Evolutionary conservation across 1,284 basidiomycete genomes (phyloP).

Genomic region (Marasmius tenuissimus): DNA sequence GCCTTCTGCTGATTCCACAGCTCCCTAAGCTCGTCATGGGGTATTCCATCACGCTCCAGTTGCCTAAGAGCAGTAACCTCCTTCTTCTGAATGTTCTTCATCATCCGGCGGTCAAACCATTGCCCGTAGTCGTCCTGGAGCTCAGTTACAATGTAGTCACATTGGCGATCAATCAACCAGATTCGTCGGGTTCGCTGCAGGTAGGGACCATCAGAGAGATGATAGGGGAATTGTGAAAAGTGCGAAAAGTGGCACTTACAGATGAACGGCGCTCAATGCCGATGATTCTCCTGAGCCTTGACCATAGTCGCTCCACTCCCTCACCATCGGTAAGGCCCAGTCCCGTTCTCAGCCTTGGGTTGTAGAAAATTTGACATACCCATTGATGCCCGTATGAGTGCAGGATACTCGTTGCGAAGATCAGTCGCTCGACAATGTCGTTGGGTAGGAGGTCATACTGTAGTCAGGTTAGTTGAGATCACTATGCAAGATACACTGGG

Average conservation of each 20-base stretch:
- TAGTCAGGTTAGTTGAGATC: background rate
- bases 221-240: background rate
- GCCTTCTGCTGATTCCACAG: background rate
- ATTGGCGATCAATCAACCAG: background rate
- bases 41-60: background rate
- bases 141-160: too few relatives aligned
- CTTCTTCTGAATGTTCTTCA: background rate
- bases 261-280: background rate
- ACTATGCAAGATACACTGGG: background rate
- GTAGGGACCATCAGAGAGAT: too few relatives aligned
- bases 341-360: background rate
- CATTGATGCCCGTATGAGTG: constrained; percentile 12
- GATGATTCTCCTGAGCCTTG: background rate
- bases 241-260: background rate
- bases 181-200: background rate
- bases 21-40: background rate
- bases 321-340: background rate
- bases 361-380: background rate
- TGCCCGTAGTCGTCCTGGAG: background rate
- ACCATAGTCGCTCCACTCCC: background rate
- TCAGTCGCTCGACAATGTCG: background rate
- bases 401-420: constrained; percentile 38
- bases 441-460: background rate
- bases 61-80: background rate
- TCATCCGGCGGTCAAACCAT: background rate